phyloP scores from a whole-genome alignment of 2,329 filamentous ascomycete species.

The Fusarium tanahbumbuense region DNA sequence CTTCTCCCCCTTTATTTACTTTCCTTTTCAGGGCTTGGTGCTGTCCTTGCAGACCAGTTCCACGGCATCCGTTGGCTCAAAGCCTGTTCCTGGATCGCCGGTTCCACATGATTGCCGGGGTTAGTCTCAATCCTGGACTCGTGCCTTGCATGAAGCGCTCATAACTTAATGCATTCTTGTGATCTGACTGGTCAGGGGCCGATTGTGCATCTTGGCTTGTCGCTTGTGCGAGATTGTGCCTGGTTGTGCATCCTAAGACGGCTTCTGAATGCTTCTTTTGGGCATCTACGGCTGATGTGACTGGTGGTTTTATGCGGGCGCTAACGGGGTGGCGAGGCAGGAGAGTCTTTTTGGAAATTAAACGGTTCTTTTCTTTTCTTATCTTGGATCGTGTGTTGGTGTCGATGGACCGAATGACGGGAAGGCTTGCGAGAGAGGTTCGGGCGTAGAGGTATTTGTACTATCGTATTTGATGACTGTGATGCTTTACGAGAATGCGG shows the following conservation, averaged over 20 bases:
- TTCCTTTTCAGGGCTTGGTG: constrained; percentile 30
- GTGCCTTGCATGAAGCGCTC: constrained; percentile 41
- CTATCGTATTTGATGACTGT: neutral
- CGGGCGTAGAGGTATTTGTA: neutral
- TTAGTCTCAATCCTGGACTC: constrained; percentile 17
- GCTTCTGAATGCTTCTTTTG: constrained; percentile 6
- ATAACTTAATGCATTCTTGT: constrained; percentile 27
- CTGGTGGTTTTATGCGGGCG: constrained; percentile 34
- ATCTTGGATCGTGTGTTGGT: neutral
- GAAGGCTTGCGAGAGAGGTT: constrained; percentile 2
- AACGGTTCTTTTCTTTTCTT: constrained; percentile 20
- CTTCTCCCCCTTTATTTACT: constrained; percentile 40
- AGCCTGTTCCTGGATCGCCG: neutral
- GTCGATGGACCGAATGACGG: neutral
- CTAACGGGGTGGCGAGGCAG: constrained; percentile 35
- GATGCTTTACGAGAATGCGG: constrained; percentile 4
- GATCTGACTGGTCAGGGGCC: constrained; percentile 27
- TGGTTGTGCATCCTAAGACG: constrained; percentile 19
- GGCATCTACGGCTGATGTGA: constrained; percentile 13
- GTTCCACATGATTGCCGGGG: constrained; percentile 23
- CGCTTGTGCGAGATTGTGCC: constrained; percentile 29
- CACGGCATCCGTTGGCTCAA: constrained; percentile 27
- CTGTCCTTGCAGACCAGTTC: constrained; percentile 22
- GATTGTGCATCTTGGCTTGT: constrained; percentile 30
- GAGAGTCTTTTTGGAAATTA: constrained; percentile 39